These are phyloP conservation scores for Lycium ferocissimum DNA, from an alignment of 257 asterid genomes.

Conservation along the genomic window DNA sequence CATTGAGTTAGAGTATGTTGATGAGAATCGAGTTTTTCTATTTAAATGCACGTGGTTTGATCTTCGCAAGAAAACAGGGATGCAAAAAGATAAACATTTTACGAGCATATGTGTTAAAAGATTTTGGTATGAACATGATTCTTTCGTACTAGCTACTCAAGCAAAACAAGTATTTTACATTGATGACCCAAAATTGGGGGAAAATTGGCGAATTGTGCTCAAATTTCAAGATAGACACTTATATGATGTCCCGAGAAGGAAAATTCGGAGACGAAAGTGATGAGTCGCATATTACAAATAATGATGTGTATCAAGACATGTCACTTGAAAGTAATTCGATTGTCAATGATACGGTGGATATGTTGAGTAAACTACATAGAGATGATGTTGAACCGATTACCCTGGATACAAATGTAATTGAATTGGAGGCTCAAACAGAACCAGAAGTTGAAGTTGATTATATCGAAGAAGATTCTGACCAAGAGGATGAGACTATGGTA, in stretches of 20 bases:
- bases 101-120: background rate
- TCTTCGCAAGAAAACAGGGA: background rate
- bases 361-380: background rate
- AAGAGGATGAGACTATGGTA: too few relatives aligned
- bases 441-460: too few relatives aligned
- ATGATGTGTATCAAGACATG: too few relatives aligned
- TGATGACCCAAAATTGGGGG: too few relatives aligned
- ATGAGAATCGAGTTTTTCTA: too few relatives aligned
- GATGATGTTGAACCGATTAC: background rate
- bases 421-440: too few relatives aligned
- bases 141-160: background rate
- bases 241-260: background rate
- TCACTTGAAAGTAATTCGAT: background rate
- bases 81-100: background rate
- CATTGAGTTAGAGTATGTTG: background rate
- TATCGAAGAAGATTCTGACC: too few relatives aligned
- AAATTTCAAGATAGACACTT: background rate
- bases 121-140: background rate
- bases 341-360: background rate
- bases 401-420: background rate
- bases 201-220: background rate
- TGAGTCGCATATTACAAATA: background rate
- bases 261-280: background rate
- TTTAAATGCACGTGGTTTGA: background rate
- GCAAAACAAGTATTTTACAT: background rate